Conservation (phyloP, 208 protist species). For the Wallacemonas sp. region DNA sequence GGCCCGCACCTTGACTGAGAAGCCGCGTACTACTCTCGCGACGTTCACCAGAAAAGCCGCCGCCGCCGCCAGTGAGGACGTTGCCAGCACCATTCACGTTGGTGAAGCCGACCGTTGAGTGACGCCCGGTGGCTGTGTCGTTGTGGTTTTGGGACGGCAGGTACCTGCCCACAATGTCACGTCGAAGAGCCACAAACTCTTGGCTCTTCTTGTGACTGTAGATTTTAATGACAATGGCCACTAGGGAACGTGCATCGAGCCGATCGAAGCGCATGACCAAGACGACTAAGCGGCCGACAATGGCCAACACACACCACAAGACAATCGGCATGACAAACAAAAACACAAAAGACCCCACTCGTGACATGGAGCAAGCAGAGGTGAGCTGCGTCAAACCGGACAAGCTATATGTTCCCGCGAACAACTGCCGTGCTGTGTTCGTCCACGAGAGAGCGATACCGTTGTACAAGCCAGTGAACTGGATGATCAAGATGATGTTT, state of each 20-base stretch:
- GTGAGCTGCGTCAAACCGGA: constrained; percentile 12
- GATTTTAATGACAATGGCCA: constrained; percentile 14
- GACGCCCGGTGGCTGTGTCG: too few species aligned
- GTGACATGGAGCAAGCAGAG: constrained; percentile 13
- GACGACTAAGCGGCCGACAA: constrained; percentile 14
- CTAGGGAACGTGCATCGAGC: constrained; percentile 9
- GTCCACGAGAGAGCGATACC: constrained; percentile 16
- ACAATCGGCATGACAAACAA: constrained; percentile 14
- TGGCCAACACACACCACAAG: constrained; percentile 6
- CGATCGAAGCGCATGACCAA: constrained; percentile 7
- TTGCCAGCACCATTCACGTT: too few species aligned
- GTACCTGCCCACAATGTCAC: background rate
- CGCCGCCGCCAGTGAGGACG: too few species aligned
- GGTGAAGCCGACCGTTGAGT: too few species aligned
- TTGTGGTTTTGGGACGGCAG: too few species aligned
- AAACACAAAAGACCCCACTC: constrained; percentile 2
- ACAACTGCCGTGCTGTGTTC: constrained; percentile 2
- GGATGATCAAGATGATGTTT: constrained; percentile 17
- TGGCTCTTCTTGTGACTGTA: constrained; percentile 20
- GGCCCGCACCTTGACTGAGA: too few species aligned
- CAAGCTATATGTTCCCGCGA: constrained; percentile 14
- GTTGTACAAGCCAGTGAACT: constrained; percentile 12
- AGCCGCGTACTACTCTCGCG: too few species aligned
- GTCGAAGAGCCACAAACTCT: constrained; percentile 5
- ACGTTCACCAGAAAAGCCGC: too few species aligned